Base-by-base conservation (phyloP, 2,329 filamentous ascomycete species). In the Malbranchea cinnamomea region DNA sequence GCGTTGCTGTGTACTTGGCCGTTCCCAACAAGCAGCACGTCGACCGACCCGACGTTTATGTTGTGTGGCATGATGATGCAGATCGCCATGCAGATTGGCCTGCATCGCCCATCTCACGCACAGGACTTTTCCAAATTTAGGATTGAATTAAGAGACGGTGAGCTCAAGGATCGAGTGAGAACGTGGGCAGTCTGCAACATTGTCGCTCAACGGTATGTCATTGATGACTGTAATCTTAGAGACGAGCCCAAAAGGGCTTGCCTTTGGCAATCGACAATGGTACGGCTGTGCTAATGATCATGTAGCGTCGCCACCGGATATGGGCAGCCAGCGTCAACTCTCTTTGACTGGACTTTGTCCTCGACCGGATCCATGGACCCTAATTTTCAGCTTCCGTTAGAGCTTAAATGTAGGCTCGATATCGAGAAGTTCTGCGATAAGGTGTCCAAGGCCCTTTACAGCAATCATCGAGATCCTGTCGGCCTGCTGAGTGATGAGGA, bases 181-280 rank as follows among this genome's bases (percentile, higher is more conserved):
- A 78, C 74, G 2, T 78, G 74, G 74, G 71, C 70, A 2, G 64
- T 72, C 15, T 75, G 73, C 51, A 78, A 78, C 43, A 68, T 75
- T 38, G 71, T 77, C 28, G 71, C 72, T 11, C 72, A 78, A 42
- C 68, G 69, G 67, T 70, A 57, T 40, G 57, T 43, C n/a, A n/a
- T n/a, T n/a, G n/a, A n/a, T n/a, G n/a, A n/a, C n/a, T n/a, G n/a
- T n/a, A n/a, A n/a, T n/a, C n/a, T n/a, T n/a, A n/a, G n/a, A n/a
- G n/a, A n/a, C n/a, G n/a, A n/a, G n/a, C n/a, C n/a, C n/a, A n/a
- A n/a, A n/a, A n/a, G n/a, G n/a, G n/a, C n/a, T n/a, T n/a, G n/a
- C n/a, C n/a, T n/a, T n/a, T n/a, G n/a, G n/a, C n/a, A n/a, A n/a
- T n/a, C n/a, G n/a, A n/a, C n/a, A n/a, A n/a, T n/a, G n/a, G n/a